Evolutionary conservation across 306 rosid genomes (phyloP).

Genomic region (Elaeagnus macrophylla): DNA sequence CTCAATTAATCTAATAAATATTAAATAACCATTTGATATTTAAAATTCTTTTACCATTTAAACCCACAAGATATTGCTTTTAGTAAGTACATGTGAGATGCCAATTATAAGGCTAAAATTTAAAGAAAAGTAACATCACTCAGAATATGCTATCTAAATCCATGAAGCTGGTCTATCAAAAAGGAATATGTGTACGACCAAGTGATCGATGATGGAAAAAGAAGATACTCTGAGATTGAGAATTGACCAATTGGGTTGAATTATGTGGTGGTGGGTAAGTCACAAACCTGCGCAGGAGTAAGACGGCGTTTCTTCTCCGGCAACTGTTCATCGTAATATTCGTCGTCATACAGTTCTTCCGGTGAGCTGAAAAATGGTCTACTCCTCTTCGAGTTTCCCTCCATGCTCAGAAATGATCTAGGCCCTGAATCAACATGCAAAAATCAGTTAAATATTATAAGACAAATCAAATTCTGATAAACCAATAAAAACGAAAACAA

Average conservation of each 20-base stretch:
- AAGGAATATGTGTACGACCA: no score
- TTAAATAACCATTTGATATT: no score
- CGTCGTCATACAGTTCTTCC: slow-evolving; percentile 77
- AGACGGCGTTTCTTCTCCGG: slow-evolving; percentile 99
- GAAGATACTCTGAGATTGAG: not conserved
- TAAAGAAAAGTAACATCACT: no score
- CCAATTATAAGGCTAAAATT: no score
- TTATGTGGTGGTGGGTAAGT: slow-evolving; percentile 5
- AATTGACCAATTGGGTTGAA: not conserved
- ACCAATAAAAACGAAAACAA: not conserved
- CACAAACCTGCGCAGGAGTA: slow-evolving; percentile 72
- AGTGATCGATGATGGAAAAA: no score
- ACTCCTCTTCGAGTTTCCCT: slow-evolving; percentile 64
- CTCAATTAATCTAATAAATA: no score
- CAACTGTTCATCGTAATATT: slow-evolving; percentile 74
- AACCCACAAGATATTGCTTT: no score
- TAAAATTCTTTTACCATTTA: no score
- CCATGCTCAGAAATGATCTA: slow-evolving; percentile 59
- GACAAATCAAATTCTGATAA: not conserved
- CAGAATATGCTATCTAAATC: no score
- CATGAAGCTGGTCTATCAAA: no score
- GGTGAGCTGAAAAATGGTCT: slow-evolving; percentile 71
- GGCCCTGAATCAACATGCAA: slow-evolving; percentile 25
- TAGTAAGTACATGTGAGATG: no score
- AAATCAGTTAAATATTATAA: not conserved